These are phyloP conservation scores for Graphiopsis chlorocephala DNA, from an alignment of 2,329 filamentous ascomycete genomes.

Conservation along the genomic window DNA sequence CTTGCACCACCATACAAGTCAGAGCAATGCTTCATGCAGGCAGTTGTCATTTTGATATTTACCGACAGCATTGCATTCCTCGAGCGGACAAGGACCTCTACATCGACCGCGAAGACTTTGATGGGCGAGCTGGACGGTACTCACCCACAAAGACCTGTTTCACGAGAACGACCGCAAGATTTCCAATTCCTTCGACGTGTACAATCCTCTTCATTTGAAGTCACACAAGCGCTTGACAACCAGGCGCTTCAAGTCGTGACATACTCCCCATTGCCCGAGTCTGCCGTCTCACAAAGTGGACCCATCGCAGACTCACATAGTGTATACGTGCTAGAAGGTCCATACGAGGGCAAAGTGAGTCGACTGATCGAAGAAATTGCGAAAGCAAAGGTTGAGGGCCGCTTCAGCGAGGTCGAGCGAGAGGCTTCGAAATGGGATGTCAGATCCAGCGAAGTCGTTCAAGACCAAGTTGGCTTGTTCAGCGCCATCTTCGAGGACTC, in stretches of 20 bases:
- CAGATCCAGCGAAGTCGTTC: constrained; percentile 62
- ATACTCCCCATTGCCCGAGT: constrained; percentile 25
- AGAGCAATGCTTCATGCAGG: constrained; percentile 23
- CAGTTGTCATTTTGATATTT: constrained; percentile 77
- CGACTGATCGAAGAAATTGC: constrained; percentile 81
- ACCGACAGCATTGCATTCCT: constrained; percentile 76
- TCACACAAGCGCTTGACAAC: constrained; percentile 28
- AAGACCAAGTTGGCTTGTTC: constrained; percentile 55
- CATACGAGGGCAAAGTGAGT: constrained; percentile 72
- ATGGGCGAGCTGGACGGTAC: constrained; percentile 83
- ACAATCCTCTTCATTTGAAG: constrained; percentile 24
- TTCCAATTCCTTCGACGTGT: constrained; percentile 59
- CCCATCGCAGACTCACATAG: constrained; percentile 25
- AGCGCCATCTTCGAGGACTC: constrained; percentile 72
- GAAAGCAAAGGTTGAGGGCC: constrained; percentile 80
- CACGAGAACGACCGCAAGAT: constrained; percentile 58
- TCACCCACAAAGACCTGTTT: constrained; percentile 49
- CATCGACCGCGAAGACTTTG: constrained; percentile 67
- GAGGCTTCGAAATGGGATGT: constrained; percentile 80
- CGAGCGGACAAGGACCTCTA: constrained; percentile 57
- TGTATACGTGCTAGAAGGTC: constrained; percentile 66
- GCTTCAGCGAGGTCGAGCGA: constrained; percentile 79
- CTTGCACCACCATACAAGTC: constrained; percentile 67
- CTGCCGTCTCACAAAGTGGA: not conserved
- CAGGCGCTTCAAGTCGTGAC: constrained; percentile 29